Evolutionary conservation across 345 rosid species (phyloP).

Genomic region (Hibiscus syriacus): DNA sequence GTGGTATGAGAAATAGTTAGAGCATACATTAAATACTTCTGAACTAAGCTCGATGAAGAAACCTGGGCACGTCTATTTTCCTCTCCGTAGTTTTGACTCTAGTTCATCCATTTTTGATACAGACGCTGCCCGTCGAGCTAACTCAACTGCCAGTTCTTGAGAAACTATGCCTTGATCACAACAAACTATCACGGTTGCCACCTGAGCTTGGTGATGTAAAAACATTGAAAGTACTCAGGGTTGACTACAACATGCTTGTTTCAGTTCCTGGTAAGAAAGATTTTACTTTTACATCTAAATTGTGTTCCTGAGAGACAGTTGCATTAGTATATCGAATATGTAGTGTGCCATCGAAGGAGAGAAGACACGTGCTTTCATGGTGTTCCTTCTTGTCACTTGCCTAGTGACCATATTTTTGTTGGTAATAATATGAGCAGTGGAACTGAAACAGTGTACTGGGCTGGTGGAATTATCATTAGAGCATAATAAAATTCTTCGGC

Average conservation of each 20-base stretch:
- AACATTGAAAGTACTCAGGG: slow-evolving; percentile 64
- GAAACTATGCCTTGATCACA: slow-evolving; percentile 83
- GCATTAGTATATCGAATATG: neutral
- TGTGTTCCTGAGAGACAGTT: neutral
- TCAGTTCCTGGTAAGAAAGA: slow-evolving; percentile 89
- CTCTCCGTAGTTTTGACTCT: too few species aligned
- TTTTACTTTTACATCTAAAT: neutral
- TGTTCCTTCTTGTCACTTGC: neutral
- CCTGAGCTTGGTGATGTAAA: slow-evolving; percentile 81
- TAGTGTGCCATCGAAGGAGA: neutral
- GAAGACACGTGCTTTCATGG: neutral
- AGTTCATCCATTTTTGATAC: too few species aligned
- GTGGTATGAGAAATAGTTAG: too few species aligned
- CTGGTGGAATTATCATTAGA: slow-evolving; percentile 86
- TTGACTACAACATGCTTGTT: slow-evolving; percentile 65
- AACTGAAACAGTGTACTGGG: slow-evolving; percentile 74
- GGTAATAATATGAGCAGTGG: slow-evolving; percentile 48
- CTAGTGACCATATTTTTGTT: slow-evolving; percentile 9
- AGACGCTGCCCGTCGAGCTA: slow-evolving; percentile 83
- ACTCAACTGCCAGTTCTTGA: slow-evolving; percentile 71
- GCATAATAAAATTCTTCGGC: slow-evolving; percentile 88
- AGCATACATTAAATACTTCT: neutral
- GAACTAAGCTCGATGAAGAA: neutral
- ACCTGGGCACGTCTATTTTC: neutral
- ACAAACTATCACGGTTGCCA: slow-evolving; percentile 72